A percentile compares a stretch with the other conserved stretches of the same genome.
Evolutionary conservation across 2,329 filamentous ascomycete species (phyloP).

Genomic region (Grosmannia clavigera): DNA sequence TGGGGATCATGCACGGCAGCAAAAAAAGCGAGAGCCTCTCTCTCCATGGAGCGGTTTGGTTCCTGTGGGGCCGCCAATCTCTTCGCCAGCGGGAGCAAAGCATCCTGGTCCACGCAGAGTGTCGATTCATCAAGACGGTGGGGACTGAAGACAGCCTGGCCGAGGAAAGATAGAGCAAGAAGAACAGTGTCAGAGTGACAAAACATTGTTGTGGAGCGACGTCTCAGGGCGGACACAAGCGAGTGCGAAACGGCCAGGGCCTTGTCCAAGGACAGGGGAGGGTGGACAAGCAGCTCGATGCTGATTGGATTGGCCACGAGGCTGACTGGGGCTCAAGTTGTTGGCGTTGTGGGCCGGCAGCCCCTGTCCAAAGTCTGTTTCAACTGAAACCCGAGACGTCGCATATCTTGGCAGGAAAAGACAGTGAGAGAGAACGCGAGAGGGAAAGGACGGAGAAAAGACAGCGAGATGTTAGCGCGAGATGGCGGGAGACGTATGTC

Average conservation of each 20-base stretch:
- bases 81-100: background rate
- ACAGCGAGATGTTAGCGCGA: background rate
- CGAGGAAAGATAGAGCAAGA: background rate
- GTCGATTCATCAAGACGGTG: background rate
- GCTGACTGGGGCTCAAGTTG: conserved; percentile 20
- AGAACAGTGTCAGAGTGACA: background rate
- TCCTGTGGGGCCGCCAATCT: background rate
- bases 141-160: background rate
- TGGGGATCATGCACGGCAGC: background rate
- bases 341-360: conserved; percentile 9
- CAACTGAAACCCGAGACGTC: conserved; percentile 34
- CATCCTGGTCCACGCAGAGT: background rate
- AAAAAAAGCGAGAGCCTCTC: background rate
- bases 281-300: conserved; percentile 1
- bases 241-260: conserved; percentile 9
- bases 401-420: conserved; percentile 2
- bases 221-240: conserved; percentile 19
- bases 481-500: background rate
- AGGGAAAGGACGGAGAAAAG: background rate
- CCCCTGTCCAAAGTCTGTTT: conserved; percentile 23
- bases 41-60: background rate
- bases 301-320: conserved; percentile 21
- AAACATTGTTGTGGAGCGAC: conserved; percentile 6
- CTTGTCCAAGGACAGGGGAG: conserved; percentile 12
- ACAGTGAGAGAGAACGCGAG: background rate